Evolutionary conservation across 176 grass and related monocot genomes (phyloP).

Genomic region (Zoysia pacifica): DNA sequence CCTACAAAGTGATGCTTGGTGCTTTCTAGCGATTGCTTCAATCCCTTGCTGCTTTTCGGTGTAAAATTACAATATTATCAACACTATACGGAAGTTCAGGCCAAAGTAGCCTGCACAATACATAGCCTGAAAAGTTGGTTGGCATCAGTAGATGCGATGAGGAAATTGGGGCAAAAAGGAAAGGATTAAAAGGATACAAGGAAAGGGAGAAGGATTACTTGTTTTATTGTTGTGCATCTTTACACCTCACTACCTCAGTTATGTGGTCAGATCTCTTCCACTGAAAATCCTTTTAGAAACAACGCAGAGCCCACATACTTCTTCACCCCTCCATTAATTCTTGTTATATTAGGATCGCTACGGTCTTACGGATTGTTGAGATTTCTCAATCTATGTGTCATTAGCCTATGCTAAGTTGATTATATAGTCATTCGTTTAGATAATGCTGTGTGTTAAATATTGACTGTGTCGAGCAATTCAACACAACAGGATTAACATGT

Average conservation of each 20-base stretch:
- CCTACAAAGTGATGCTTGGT: slow-evolving; percentile 48
- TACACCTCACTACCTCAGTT: slow-evolving; percentile 9
- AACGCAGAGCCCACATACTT: slow-evolving; percentile 13
- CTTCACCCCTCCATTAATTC: slow-evolving; percentile 21
- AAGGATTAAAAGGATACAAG: slow-evolving; percentile 24
- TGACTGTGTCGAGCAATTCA: background rate
- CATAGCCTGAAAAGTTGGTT: slow-evolving; percentile 20
- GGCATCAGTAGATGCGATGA: slow-evolving; percentile 12
- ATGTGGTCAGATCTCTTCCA: slow-evolving; percentile 39
- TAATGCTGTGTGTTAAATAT: background rate
- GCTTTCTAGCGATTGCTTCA: slow-evolving; percentile 26
- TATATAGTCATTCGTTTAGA: background rate
- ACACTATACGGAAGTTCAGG: slow-evolving; percentile 19
- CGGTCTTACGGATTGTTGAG: slow-evolving; percentile 5
- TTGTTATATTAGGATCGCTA: background rate
- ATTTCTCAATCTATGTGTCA: slow-evolving; percentile 31
- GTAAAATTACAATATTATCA: slow-evolving; percentile 26
- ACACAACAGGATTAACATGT: background rate
- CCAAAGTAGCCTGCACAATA: slow-evolving; percentile 31
- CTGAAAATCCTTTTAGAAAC: slow-evolving; percentile 17
- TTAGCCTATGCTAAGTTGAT: slow-evolving; percentile 20
- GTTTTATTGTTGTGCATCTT: slow-evolving; percentile 33
- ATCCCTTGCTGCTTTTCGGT: slow-evolving; percentile 35
- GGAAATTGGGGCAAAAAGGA: slow-evolving; percentile 42
- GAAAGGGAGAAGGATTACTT: background rate